A percentile compares a stretch with the other conserved stretches of the same genome.
phyloP scores from a whole-genome alignment of 2,329 filamentous ascomycete species.

The Epichloe elymi region DNA sequence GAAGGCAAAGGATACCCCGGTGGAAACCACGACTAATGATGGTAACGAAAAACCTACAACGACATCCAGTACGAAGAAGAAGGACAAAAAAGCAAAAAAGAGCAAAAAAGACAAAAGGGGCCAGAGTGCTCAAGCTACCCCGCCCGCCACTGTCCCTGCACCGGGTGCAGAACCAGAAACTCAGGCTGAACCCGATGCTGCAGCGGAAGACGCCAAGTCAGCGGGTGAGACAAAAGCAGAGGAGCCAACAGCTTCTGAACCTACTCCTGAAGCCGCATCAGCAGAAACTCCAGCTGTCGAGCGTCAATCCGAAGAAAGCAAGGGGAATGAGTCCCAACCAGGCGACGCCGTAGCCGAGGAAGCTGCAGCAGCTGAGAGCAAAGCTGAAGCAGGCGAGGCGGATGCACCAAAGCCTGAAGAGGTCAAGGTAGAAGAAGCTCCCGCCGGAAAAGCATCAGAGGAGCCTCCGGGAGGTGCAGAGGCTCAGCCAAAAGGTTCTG shows the following conservation, averaged over 20 bases:
- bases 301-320: background rate
- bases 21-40: slow-evolving; percentile 9
- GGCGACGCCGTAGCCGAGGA: background rate
- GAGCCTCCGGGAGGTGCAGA: background rate
- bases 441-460: background rate
- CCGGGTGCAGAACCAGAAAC: background rate
- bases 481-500: background rate
- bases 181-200: slow-evolving; percentile 7
- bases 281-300: background rate
- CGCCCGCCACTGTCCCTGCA: background rate
- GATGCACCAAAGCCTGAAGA: background rate
- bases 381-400: background rate
- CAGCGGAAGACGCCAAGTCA: background rate
- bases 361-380: background rate
- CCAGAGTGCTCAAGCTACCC: background rate
- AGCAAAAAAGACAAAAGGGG: slow-evolving; percentile 13
- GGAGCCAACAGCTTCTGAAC: background rate
- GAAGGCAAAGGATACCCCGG: slow-evolving; percentile 3
- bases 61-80: slow-evolving; percentile 11
- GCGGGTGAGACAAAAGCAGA: background rate
- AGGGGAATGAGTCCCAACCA: background rate
- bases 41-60: slow-evolving; percentile 6
- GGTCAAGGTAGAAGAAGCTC: background rate
- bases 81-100: slow-evolving; percentile 11
- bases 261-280: background rate